Evolutionary conservation across 2,329 filamentous ascomycete genomes (phyloP).

Genomic region (Fusarium scirpi): DNA sequence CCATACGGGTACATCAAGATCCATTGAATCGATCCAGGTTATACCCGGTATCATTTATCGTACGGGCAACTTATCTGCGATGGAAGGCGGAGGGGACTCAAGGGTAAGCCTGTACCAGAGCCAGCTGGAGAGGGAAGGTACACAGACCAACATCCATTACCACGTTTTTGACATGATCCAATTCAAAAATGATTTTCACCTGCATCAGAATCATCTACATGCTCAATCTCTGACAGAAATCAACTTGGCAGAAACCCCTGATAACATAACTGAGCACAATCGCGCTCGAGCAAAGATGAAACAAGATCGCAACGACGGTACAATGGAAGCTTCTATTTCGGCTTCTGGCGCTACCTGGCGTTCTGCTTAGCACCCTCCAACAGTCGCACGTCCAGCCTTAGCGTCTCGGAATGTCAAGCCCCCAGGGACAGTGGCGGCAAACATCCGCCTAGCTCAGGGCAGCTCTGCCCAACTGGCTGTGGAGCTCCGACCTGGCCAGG

Average conservation of each 20-base stretch:
- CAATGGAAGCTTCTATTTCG: conserved; percentile 39
- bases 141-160: conserved; percentile 1
- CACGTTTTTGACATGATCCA: conserved; percentile 5
- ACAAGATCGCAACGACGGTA: conserved; percentile 4
- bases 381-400: conserved; percentile 29
- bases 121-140: not conserved
- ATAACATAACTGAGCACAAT: not conserved
- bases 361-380: conserved; percentile 12
- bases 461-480: conserved; percentile 8
- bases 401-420: conserved; percentile 31
- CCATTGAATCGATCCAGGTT: not conserved
- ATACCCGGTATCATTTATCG: not conserved
- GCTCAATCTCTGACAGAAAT: not conserved
- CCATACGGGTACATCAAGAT: not conserved
- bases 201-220: not conserved
- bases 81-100: not conserved
- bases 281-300: conserved; percentile 4
- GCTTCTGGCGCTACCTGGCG: conserved; percentile 35
- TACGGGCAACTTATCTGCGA: not conserved
- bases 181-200: not conserved
- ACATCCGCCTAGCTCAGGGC: conserved; percentile 20
- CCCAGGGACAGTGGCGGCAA: conserved; percentile 33
- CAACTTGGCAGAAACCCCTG: not conserved
- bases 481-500: conserved; percentile 2
- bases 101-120: not conserved